Base-by-base conservation (phyloP, 2,329 filamentous ascomycete species). In the Penicillium polonicum region DNA sequence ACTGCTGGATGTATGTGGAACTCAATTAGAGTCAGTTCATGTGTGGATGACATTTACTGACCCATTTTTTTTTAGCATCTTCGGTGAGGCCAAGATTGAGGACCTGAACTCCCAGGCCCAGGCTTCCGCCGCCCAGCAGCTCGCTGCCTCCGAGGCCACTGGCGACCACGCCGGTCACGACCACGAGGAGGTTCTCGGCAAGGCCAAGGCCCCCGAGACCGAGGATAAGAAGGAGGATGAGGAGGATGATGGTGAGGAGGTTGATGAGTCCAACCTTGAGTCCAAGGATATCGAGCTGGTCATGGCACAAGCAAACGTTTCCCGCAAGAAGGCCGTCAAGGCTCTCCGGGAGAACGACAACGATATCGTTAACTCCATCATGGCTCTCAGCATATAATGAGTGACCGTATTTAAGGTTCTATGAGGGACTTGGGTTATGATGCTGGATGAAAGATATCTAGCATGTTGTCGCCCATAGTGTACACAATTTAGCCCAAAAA, bases 341-440 rank as follows among this genome's bases (percentile, higher is more conserved):
- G 94, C 95, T 57, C 85, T 99, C 48, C 78, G 78, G 84, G 94
- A 97, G 84, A 99, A 99, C 77, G 93, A 97, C 82, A 97, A 97
- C 74, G 94, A 99, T 77, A 99, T 99, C 82, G 94, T 99, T 84
- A 99, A 99, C 85, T 97, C 94, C 71, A 99, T 99, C 83, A 99
- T 99, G 94, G 92, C 93, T 69, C 82, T 99, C 78, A 92, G 89
- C 83, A 88, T 91, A 84, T 92, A 67, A 76, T 63, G 60, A 64
- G 61, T 58, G 57, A 49, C 53, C 48, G 39, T 35, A 54, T 50
- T 60, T 48, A 48, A 56, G 51, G 48, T 63, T 66, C 66, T 52
- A 36, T 36, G 50, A 69, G 69, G 62, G 66, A 65, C 66, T 70
- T 68, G 69, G 70, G 68, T 69, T 67, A 66, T 64, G 60, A 65